Evolutionary conservation across 352 stramenopile genomes (phyloP).

Genomic region (Pythium dissotocum): DNA sequence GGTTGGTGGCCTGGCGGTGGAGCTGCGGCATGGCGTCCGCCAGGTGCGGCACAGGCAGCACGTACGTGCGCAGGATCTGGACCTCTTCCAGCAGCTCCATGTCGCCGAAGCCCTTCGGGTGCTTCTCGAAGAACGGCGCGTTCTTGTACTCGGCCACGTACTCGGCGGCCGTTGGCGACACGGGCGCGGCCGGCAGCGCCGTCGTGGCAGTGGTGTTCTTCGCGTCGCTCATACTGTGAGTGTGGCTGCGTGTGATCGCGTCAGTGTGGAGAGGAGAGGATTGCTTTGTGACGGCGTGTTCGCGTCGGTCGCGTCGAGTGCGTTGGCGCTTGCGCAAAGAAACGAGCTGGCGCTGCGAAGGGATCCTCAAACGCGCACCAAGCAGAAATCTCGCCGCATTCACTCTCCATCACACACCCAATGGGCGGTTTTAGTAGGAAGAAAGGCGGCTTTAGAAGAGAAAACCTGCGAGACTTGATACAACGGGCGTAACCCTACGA

Average conservation of each 20-base stretch:
- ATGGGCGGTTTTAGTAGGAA: slow-evolving; percentile 7
- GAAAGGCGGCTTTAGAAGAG: neutral
- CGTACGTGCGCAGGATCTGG: slow-evolving; percentile 59
- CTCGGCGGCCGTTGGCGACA: slow-evolving; percentile 28
- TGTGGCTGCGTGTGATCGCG: neutral
- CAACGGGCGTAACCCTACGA: neutral
- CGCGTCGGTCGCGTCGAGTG: neutral
- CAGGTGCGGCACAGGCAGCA: slow-evolving; percentile 76
- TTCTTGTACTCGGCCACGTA: slow-evolving; percentile 57
- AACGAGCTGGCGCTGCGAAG: slow-evolving; percentile 11
- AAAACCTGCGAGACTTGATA: neutral
- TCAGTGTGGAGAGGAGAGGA: neutral
- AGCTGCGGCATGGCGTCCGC: slow-evolving; percentile 65
- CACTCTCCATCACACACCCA: neutral
- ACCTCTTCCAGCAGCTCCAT: slow-evolving; percentile 77
- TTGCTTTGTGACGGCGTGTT: slow-evolving; percentile 14
- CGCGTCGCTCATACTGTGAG: slow-evolving; percentile 22
- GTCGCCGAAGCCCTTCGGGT: slow-evolving; percentile 80
- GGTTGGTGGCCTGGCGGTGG: slow-evolving; percentile 56
- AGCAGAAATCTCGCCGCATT: slow-evolving; percentile 26
- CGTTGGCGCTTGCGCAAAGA: slow-evolving; percentile 28
- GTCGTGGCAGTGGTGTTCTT: neutral
- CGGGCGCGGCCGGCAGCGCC: slow-evolving; percentile 1
- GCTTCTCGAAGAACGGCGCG: slow-evolving; percentile 75
- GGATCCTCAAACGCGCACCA: slow-evolving; percentile 17